Base-by-base conservation (phyloP, 495 filamentous ascomycete species). In the Aspergillus olivimuriae region DNA sequence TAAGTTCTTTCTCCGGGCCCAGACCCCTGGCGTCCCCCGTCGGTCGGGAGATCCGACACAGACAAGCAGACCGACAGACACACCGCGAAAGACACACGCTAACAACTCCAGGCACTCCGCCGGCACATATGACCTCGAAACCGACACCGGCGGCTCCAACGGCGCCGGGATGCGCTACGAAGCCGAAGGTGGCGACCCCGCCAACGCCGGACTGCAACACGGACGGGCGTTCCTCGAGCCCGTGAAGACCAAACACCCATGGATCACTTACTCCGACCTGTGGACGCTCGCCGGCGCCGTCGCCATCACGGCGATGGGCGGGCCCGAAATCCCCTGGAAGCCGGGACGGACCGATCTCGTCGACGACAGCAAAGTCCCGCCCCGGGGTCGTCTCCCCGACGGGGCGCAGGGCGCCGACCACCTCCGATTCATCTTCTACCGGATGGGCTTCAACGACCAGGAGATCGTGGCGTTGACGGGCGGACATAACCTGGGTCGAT, bases 161-260 rank as follows among this genome's bases (percentile, higher is more conserved):
- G 78, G 79, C 47, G 78, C 79, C 1, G 78, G 78, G 26, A 83
- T 81, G 77, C 73, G 78, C 8, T 82, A 80, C 52, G 77, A 83
- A 62, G 63, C 66, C 2, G 77, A 81, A 56, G 77, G 77, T 40
- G 78, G 77, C 44, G 78, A 83, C 51, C 78, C 79, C 1, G 72
- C 78, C 28, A 82, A 82, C 60, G 77, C 78, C 2, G 79, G 78
- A 26, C 70, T 83, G 10, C 75, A 81, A 47, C 72, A 81, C 56
- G 77, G 77, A 17, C 77, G 77, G 10, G 74, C 73, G 4, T 81
- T 83, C 60, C 70, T 83, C 26, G 76, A 81, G 46, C 74, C 77
- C 2, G 57, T 81, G 19, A 83, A 82, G 48, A 51, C 60, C 23
- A 62, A 58, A 23, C 72, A 81, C 55, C 69, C 73, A 4, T 82